Percentiles rank a stretch among this genome's conserved stretches.
phyloP scores from a whole-genome alignment of 805 yeast genomes.

The Lipomyces lipofer region DNA sequence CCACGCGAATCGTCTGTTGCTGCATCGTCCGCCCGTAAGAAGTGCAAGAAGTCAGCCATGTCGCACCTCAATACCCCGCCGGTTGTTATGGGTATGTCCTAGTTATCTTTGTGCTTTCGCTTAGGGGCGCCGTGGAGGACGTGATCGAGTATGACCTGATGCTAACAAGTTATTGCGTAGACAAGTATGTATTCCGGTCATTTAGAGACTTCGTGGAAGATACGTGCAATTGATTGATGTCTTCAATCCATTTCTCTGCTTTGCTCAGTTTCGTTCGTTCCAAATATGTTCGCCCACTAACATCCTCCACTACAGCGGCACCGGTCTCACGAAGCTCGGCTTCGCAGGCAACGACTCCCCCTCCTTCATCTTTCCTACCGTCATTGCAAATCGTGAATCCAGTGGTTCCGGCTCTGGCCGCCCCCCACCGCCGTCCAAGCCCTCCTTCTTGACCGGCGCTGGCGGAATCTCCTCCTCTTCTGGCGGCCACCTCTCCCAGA shows the following conservation, averaged over 20 bases:
- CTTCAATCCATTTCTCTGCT: not conserved
- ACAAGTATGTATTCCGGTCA: slow-evolving; percentile 37
- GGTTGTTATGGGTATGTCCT: slow-evolving; percentile 86
- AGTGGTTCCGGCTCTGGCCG: slow-evolving; percentile 36
- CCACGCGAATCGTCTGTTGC: no score
- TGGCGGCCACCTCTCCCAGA: slow-evolving; percentile 55
- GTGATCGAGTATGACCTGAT: not conserved
- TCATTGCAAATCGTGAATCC: slow-evolving; percentile 68
- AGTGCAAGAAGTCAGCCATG: slow-evolving; percentile 13
- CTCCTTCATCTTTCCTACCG: slow-evolving; percentile 95
- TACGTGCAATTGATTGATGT: not conserved
- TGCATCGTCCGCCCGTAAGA: not conserved
- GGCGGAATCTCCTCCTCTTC: slow-evolving; percentile 30
- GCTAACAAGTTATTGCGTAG: slow-evolving; percentile 26
- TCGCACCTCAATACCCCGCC: slow-evolving; percentile 56
- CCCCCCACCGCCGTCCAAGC: slow-evolving; percentile 47
- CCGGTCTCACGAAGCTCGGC: slow-evolving; percentile 95
- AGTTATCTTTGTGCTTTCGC: slow-evolving; percentile 17
- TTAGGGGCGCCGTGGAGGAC: not conserved
- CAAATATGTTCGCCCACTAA: not conserved
- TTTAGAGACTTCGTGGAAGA: not conserved
- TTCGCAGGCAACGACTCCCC: slow-evolving; percentile 99
- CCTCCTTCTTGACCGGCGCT: slow-evolving; percentile 45
- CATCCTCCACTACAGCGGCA: slow-evolving; percentile 63
- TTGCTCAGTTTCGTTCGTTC: not conserved